Evolutionary conservation across 2,329 filamentous ascomycete genomes (phyloP).

Genomic region (Pyrenochaeta sp.): DNA sequence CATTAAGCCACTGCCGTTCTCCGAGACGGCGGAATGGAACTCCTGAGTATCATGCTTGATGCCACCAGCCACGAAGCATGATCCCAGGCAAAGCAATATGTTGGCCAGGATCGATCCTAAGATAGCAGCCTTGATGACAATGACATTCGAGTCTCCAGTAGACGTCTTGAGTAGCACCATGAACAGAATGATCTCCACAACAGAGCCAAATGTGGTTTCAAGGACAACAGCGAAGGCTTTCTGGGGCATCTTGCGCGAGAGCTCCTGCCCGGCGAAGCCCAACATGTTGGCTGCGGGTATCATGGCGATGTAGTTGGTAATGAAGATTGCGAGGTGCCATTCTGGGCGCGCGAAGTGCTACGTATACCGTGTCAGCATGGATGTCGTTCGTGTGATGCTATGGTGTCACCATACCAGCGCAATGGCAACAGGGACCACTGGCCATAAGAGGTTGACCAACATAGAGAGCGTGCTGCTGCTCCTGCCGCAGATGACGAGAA

Average conservation of each 20-base stretch:
- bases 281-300: constrained; percentile 78
- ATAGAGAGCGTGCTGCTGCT: constrained; percentile 71
- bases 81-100: constrained; percentile 78
- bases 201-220: constrained; percentile 70
- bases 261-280: constrained; percentile 76
- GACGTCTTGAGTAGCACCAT: constrained; percentile 72
- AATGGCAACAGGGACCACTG: constrained; percentile 75
- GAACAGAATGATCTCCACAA: constrained; percentile 85
- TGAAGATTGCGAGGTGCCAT: constrained; percentile 70
- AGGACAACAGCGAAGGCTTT: constrained; percentile 73
- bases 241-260: constrained; percentile 74
- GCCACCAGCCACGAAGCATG: constrained; percentile 82
- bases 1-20: constrained; percentile 79
- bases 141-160: constrained; percentile 53
- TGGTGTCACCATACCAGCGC: constrained; percentile 60
- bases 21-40: constrained; percentile 79
- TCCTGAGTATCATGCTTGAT: constrained; percentile 71
- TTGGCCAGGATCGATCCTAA: constrained; percentile 85
- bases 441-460: constrained; percentile 76
- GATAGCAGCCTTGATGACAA: constrained; percentile 85
- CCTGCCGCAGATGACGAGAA: constrained; percentile 69
- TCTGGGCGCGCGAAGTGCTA: constrained; percentile 63
- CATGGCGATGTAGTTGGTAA: constrained; percentile 79
- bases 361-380: constrained; percentile 8
- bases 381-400: background rate